Percentiles rank a stretch among this genome's conserved stretches.
phyloP scores from a whole-genome alignment of 192 early-diverging fungal species.

The Rhizoclosmatium globosum region DNA sequence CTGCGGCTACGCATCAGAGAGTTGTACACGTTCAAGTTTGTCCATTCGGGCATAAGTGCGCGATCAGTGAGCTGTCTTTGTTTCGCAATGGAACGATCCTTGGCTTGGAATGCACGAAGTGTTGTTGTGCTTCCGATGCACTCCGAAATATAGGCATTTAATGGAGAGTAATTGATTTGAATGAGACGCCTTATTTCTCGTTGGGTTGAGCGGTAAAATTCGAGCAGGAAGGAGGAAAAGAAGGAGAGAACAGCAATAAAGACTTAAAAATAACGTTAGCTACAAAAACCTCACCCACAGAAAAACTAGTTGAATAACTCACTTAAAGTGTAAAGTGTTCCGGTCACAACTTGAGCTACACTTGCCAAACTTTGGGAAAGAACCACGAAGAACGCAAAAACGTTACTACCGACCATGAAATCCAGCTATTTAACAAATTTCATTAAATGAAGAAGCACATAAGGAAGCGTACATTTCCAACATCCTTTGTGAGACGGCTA shows the following conservation, averaged over 20 bases:
- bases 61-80: slow-evolving; percentile 17
- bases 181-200: slow-evolving; percentile 75
- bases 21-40: background rate
- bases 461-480: slow-evolving; percentile 54
- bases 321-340: slow-evolving; percentile 5
- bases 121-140: slow-evolving; percentile 69
- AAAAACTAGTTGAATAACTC: background rate
- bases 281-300: slow-evolving; percentile 50
- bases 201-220: slow-evolving; percentile 46
- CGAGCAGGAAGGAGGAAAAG: slow-evolving; percentile 24
- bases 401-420: slow-evolving; percentile 52
- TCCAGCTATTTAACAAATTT: no score
- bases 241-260: slow-evolving; percentile 23
- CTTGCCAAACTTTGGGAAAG: background rate
- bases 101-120: slow-evolving; percentile 72
- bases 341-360: slow-evolving; percentile 1
- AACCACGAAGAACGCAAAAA: slow-evolving; percentile 32
- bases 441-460: no score
- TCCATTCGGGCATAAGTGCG: slow-evolving; percentile 11
- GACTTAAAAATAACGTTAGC: slow-evolving; percentile 59
- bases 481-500: no score
- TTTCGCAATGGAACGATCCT: background rate
- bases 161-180: slow-evolving; percentile 72
- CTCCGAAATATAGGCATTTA: slow-evolving; percentile 66
- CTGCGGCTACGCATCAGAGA: no score